Evolutionary conservation across 192 early-diverging fungal species (phyloP).

Genomic region (Gonapodya sp.): DNA sequence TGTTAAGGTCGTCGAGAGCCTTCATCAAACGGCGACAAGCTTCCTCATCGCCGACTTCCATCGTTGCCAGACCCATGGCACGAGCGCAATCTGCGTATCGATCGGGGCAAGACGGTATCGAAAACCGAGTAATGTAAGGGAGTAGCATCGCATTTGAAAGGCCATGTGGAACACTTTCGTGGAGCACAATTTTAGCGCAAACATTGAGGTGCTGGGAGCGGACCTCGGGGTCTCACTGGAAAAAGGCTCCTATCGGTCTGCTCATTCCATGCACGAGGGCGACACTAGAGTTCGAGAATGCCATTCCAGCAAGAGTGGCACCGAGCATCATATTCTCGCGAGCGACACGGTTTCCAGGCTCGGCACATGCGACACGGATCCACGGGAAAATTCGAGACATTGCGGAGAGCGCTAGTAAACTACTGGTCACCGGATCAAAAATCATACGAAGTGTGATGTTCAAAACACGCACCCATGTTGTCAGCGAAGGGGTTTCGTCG

Average conservation of each 20-base stretch:
- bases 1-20: not conserved
- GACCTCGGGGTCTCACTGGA: not conserved
- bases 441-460: not conserved
- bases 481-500: not conserved
- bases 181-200: not conserved
- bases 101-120: not conserved
- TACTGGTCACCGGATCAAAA: too few species aligned
- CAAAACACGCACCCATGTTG: not conserved
- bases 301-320: conserved; percentile 12
- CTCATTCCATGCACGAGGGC: conserved; percentile 14
- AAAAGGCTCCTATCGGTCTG: conserved; percentile 9
- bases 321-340: conserved; percentile 16
- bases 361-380: conserved; percentile 10
- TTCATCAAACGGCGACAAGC: not conserved
- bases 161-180: conserved; percentile 11
- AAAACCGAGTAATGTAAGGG: conserved; percentile 10
- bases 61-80: not conserved
- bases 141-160: conserved; percentile 17
- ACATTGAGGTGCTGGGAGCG: not conserved
- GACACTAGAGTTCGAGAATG: conserved; percentile 12
- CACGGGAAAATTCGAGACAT: conserved; percentile 5
- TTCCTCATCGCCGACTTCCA: not conserved
- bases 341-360: conserved; percentile 10
- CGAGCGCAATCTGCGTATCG: conserved; percentile 7
- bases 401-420: conserved; percentile 1